These are phyloP conservation scores for Backusella luteola DNA, from an alignment of 192 early-diverging fungal genomes.

Conservation along the genomic window DNA sequence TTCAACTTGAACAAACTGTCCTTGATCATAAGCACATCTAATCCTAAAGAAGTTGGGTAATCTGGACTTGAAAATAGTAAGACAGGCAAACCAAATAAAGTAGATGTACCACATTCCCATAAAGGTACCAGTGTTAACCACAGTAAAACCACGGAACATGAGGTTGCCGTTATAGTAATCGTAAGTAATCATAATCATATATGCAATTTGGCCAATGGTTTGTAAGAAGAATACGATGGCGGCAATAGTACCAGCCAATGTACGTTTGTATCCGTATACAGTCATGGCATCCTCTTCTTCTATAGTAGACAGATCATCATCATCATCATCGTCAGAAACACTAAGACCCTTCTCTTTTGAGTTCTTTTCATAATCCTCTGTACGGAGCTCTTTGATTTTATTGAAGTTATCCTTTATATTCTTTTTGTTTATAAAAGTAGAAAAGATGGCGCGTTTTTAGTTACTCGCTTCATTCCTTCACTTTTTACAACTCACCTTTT, in stretches of 20 bases:
- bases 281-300: slow-evolving; percentile 28
- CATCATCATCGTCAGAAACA: neutral
- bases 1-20: slow-evolving; percentile 49
- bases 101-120: slow-evolving; percentile 52
- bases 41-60: slow-evolving; percentile 55
- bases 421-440: neutral
- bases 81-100: slow-evolving; percentile 42
- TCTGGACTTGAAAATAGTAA: slow-evolving; percentile 40
- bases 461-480: neutral
- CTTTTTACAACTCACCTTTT: neutral
- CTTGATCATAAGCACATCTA: slow-evolving; percentile 38
- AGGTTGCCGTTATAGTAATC: slow-evolving; percentile 46
- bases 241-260: slow-evolving; percentile 38
- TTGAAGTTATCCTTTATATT: neutral
- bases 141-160: slow-evolving; percentile 36
- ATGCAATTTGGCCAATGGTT: slow-evolving; percentile 35
- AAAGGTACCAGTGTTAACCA: slow-evolving; percentile 41
- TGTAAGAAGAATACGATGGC: slow-evolving; percentile 35
- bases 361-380: neutral
- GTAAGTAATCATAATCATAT: slow-evolving; percentile 38
- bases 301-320: neutral
- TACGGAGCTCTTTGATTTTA: slow-evolving; percentile 8
- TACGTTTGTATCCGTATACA: slow-evolving; percentile 43
- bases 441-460: neutral
- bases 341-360: neutral